Evolutionary conservation across 805 yeast species (phyloP).

Genomic region (Saccharomycopsis fermentans): DNA sequence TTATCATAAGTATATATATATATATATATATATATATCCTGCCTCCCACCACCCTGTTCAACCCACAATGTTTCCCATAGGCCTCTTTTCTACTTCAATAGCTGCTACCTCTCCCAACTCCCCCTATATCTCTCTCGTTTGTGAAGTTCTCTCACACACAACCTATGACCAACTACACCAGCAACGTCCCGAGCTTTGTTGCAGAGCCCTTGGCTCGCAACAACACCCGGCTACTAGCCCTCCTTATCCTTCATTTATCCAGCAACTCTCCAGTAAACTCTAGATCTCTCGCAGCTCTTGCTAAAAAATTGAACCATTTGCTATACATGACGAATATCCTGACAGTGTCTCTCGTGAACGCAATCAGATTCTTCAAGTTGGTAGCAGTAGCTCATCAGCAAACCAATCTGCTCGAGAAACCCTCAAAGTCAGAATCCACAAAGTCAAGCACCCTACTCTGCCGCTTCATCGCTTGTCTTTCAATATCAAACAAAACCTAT

Average conservation of each 20-base stretch:
- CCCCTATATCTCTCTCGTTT: no score
- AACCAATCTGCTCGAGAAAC: no score
- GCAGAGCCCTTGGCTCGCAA: not conserved
- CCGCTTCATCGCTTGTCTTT: slow-evolving; percentile 25
- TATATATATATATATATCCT: not conserved
- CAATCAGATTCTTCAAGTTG: slow-evolving; percentile 2
- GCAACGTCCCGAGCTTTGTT: not conserved
- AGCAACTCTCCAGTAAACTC: not conserved
- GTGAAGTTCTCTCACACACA: no score
- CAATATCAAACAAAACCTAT: slow-evolving; percentile 34
- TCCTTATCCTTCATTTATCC: not conserved
- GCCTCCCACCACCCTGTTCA: not conserved
- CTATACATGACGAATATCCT: slow-evolving; percentile 16
- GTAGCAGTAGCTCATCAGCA: not conserved
- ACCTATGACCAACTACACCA: no score
- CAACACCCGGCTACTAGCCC: not conserved
- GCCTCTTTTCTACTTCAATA: no score
- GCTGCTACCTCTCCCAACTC: no score
- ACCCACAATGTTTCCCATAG: not conserved
- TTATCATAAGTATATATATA: not conserved
- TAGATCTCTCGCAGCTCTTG: not conserved
- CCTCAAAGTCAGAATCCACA: no score
- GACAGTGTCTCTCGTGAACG: slow-evolving; percentile 11
- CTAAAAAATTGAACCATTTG: slow-evolving; percentile 8
- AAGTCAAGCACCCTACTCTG: not conserved